Base-by-base conservation (phyloP, 345 rosid genomes). In the Eucalyptus sideroxylon region DNA sequence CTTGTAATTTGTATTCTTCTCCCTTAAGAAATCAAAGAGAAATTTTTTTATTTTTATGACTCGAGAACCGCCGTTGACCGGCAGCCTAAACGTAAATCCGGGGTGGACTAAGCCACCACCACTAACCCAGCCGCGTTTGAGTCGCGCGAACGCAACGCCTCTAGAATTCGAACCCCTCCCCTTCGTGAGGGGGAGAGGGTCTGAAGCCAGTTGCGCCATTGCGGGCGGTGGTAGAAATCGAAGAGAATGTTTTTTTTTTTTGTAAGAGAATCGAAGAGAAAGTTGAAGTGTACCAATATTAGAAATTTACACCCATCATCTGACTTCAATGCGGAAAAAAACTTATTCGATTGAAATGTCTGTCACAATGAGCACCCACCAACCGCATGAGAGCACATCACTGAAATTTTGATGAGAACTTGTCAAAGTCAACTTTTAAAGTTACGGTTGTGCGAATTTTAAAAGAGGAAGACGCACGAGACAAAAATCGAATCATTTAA, bases 381-480 rank as follows among this genome's bases (percentile, higher is more conserved):
- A 12, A 19, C 2, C 44, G 14, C 14, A 10, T 34, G 14, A 34
- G 8, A 34, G 26, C 34, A 19, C 82, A 21, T 34, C 23, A 72
- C 2, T 4, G 2, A 72, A 72, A 12, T 34, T 34, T 2, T 5
- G 0, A 17, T 3, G 26, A 21, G 27, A 37, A 37, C 83, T 37
- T 0, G 3, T 3, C 8, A 6, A 5, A 15, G 83, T 77, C 83
- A 21, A 77, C 27, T 77, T 37, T 13, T 6, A 7, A 77, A 4
- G 47, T 3, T 37, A 37, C 1, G 1, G 0, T 19, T 23, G 27
- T 19, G 8, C 5, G 3, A 37, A 65, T 1, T 16, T 16, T 11
- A 65, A 65, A n/a, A 72, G 82, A 37, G 82, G 15, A 72, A 40
- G 27, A 44, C 7, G 5, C 27, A 19, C 45, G 3, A 19, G 83